These are phyloP conservation scores for Fraxinus latifolia DNA, from an alignment of 305 asterid species.

Conservation along the genomic window DNA sequence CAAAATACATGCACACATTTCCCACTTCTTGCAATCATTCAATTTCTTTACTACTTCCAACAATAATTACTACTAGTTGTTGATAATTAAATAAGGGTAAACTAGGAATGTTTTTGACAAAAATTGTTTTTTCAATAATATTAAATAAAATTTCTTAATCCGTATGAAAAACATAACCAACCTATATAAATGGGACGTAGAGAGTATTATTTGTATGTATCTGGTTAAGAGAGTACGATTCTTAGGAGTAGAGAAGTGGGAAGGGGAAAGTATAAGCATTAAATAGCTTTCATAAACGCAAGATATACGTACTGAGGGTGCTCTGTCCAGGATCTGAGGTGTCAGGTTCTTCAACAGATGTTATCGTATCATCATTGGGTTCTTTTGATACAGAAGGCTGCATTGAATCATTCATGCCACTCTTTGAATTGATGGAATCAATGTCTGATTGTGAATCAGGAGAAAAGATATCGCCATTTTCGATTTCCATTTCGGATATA, in stretches of 20 bases:
- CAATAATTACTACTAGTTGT: not conserved
- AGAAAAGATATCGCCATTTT: conserved; percentile 46
- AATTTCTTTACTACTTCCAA: not conserved
- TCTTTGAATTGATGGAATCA: conserved; percentile 52
- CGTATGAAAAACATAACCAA: not conserved
- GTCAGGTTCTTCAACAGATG: conserved; percentile 41
- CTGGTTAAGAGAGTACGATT: not conserved
- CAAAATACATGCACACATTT: not conserved
- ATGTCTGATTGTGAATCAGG: conserved; percentile 58
- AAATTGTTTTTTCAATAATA: too few species aligned
- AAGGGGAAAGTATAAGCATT: conserved; percentile 15
- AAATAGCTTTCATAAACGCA: conserved; percentile 10
- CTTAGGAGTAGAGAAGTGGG: conserved; percentile 6
- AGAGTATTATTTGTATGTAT: not conserved
- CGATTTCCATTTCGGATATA: conserved; percentile 58
- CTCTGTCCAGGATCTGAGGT: conserved; percentile 34
- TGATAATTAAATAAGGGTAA: not conserved
- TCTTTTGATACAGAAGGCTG: conserved; percentile 42
- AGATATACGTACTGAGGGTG: conserved; percentile 48
- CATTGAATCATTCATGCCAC: conserved; percentile 46
- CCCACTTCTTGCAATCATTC: not conserved
- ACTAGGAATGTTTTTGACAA: not conserved
- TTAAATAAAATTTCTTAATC: too few species aligned
- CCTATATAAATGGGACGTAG: not conserved
- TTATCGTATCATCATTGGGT: conserved; percentile 25